Conservation (phyloP, 495 filamentous ascomycete species). For the Trichoderma erinaceum region DNA sequence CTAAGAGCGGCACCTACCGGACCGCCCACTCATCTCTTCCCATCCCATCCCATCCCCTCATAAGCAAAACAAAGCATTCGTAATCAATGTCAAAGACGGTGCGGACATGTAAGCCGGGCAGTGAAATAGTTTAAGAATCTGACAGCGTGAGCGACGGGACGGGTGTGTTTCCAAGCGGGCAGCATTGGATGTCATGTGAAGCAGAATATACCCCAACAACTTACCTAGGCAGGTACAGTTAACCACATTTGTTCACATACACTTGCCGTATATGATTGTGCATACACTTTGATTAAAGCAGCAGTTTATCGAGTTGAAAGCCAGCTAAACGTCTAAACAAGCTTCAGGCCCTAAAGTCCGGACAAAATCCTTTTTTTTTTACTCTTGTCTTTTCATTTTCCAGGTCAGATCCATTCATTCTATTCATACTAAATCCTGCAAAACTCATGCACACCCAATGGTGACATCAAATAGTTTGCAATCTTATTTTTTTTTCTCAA, state of each 20-base stretch:
- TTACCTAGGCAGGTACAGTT: too few relatives aligned
- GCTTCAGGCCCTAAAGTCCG: not conserved
- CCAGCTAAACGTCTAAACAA: not conserved
- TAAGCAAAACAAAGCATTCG: too few relatives aligned
- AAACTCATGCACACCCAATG: not conserved
- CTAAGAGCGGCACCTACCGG: conserved; percentile 3
- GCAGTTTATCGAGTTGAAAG: not conserved
- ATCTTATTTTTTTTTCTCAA: not conserved
- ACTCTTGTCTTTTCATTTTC: too few relatives aligned
- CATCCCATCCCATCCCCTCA: not conserved
- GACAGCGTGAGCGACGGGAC: not conserved
- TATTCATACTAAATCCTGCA: not conserved
- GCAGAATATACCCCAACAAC: not conserved
- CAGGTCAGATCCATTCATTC: not conserved
- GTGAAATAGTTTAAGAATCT: not conserved
- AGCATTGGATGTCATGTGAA: not conserved
- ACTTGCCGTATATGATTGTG: too few relatives aligned
- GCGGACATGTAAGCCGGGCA: not conserved
- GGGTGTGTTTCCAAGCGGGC: not conserved
- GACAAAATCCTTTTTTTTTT: not conserved
- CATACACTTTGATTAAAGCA: not conserved
- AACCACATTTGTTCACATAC: too few relatives aligned
- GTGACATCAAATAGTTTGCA: not conserved
- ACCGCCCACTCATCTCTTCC: not conserved
- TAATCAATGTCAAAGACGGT: not conserved